Evolutionary conservation across 2,329 filamentous ascomycete species (phyloP), one percentile per base, ranked within the genome.

Genomic region (Phaeosphaeriaceae sp.): DNA sequence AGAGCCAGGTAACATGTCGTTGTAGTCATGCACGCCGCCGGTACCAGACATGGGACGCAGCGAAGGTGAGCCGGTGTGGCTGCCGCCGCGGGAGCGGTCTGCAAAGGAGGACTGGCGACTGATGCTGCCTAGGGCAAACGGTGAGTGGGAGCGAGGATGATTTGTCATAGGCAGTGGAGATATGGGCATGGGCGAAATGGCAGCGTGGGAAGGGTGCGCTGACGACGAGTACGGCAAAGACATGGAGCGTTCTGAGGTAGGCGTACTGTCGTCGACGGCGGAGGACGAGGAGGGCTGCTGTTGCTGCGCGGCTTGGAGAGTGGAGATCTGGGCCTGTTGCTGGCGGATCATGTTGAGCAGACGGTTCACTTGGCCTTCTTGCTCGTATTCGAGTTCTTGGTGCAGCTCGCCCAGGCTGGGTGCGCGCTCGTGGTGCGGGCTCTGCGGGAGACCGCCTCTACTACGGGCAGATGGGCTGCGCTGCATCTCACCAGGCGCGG

Each of bases 281-380:
- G 80, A 73, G 44, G 79, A 70, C 55, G 74, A 72, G 63, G 74
- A 72, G 63, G 81, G 70, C 22, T 80, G 60, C 68, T 74, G 66
- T 68, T 74, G 66, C 77, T 77, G 70, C 64, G 74, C 70, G 54
- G 57, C 70, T 86, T 74, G 71, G 20, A 89, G 82, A 48, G 86
- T 83, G 60, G 86, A 83, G 27, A 91, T 84, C 66, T 92, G 89
- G 44, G 89, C 81, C 72, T 93, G 91, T 71, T 93, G 89, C 53
- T 88, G 83, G 55, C 90, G 86, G 69, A 94, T 93, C 86, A 92
- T 90, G 58, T 86, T 85, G 46, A 94, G 82, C 2, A 94, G 84
- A 11, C 91, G 88, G 72, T 93, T 93, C 62, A 93, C 90, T 77
- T 92, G 90, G 22, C 87, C 89, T 71, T 93, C 90, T 73, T 92